Evolutionary conservation across 306 rosid species (phyloP), one percentile per base, ranked within the genome.

Genomic region (Datisca glomerata): DNA sequence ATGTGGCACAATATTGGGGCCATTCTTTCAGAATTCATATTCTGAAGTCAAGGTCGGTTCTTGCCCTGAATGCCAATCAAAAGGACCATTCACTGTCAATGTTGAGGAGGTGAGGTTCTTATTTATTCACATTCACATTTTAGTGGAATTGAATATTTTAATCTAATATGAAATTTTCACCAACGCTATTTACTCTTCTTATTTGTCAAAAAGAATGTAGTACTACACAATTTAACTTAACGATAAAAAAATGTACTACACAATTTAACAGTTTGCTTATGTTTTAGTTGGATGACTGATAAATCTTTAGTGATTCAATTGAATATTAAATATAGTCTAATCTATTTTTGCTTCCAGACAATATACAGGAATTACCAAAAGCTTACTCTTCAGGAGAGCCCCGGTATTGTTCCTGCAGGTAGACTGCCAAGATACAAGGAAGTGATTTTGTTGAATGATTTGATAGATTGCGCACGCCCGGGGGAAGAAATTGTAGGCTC

Each of bases 31-130:
- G 68, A 89, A 80, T 70, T 89, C 98, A 6, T 84, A 89, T 55
- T 89, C 98, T 23, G 98, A 89, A 68, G 93, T 89, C 60, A 83
- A 74, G 66, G 98, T 89, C 59, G 98, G 95, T 43, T 89, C 98
- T 38, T 89, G 98, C 69, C 95, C 98, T 0, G 98, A 89, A 69
- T 89, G 98, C 59, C 93, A 80, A 64, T 84, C 98, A 4, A 83
- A 80, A 61, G 98, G 95, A 38, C 98, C 98, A 5, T 89, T 89
- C 54, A 74, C 75, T 39, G 82, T 89, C 69, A 89, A 89, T 51
- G 66, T 89, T 29, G 98, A 89, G 71, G 95, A 89, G 98, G 97
- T 83, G 56, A 55, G 25, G 37, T 40, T 35, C 43, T 29, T 12
- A 17, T 47, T 28, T 38, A 20, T 43, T 7, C 22, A 18, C 3